These are phyloP conservation scores for Rhynchosporium agropyri DNA, from an alignment of 2,329 filamentous ascomycete species.

Conservation along the genomic window DNA sequence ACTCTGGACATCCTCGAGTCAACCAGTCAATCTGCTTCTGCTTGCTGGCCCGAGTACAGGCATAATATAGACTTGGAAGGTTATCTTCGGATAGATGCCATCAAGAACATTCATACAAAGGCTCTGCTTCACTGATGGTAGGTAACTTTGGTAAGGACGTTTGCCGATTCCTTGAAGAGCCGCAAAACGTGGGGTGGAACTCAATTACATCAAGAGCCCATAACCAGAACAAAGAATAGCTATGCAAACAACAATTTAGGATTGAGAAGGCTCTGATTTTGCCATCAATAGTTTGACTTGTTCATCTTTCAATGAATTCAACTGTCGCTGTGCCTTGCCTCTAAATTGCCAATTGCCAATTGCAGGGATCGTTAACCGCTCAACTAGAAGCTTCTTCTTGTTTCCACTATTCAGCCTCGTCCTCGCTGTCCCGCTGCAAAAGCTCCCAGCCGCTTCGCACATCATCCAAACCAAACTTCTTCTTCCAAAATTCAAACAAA, in stretches of 20 bases:
- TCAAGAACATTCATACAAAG: too few relatives aligned
- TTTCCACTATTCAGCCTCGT: not conserved
- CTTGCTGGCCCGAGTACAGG: not conserved
- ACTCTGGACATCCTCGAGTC: too few relatives aligned
- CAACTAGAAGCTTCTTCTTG: not conserved
- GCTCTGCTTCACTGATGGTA: not conserved
- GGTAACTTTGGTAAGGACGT: not conserved
- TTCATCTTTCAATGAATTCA: not conserved
- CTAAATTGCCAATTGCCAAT: not conserved
- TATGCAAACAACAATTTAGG: not conserved
- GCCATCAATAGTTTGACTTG: not conserved
- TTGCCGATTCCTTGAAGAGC: conserved; percentile 4
- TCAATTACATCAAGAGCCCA: not conserved
- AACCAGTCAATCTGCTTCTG: not conserved
- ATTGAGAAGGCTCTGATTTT: not conserved
- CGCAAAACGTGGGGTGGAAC: conserved; percentile 1
- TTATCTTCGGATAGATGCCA: too few relatives aligned
- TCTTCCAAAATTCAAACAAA: conserved; percentile 1
- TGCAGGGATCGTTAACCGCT: conserved; percentile 15
- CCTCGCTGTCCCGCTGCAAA: conserved; percentile 1
- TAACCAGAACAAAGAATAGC: not conserved
- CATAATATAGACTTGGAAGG: too few relatives aligned
- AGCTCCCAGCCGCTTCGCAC: conserved; percentile 12
- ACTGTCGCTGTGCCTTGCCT: not conserved
- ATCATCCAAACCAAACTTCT: not conserved